These are phyloP conservation scores for Exobasidium cylindrosporum DNA, from an alignment of 1,284 basidiomycete species.

Conservation along the genomic window DNA sequence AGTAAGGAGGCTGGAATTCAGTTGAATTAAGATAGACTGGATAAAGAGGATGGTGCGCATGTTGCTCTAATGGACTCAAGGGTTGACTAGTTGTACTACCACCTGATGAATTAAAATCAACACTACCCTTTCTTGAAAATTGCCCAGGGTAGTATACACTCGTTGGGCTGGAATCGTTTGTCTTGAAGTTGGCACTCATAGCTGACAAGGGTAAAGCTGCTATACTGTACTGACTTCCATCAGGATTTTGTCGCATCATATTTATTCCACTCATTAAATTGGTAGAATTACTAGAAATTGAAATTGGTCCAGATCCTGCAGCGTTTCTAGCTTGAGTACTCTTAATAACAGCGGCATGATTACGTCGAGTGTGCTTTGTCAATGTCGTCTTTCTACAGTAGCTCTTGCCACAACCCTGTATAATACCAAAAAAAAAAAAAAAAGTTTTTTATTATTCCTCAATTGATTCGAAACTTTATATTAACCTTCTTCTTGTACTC, in stretches of 20 bases:
- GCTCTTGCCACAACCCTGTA: conserved; percentile 38
- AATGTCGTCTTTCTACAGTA: conserved; percentile 58
- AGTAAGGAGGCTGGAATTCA: background rate
- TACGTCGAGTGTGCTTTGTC: conserved; percentile 56
- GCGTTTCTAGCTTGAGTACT: conserved; percentile 7
- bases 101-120: background rate
- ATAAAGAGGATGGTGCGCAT: background rate
- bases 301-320: background rate
- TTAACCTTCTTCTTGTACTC: conserved; percentile 5
- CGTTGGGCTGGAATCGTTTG: background rate
- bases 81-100: background rate
- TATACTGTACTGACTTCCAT: background rate
- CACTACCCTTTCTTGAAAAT: background rate
- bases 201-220: background rate
- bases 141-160: background rate
- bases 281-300: conserved; percentile 11
- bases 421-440: background rate
- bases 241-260: background rate
- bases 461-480: background rate
- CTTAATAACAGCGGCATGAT: conserved; percentile 32
- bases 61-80: background rate
- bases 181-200: background rate
- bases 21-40: background rate
- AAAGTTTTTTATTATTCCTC: background rate
- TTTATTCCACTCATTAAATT: background rate